These are phyloP conservation scores for Aspergillus tamarii DNA, from an alignment of 2,329 filamentous ascomycete genomes.

Conservation along the genomic window DNA sequence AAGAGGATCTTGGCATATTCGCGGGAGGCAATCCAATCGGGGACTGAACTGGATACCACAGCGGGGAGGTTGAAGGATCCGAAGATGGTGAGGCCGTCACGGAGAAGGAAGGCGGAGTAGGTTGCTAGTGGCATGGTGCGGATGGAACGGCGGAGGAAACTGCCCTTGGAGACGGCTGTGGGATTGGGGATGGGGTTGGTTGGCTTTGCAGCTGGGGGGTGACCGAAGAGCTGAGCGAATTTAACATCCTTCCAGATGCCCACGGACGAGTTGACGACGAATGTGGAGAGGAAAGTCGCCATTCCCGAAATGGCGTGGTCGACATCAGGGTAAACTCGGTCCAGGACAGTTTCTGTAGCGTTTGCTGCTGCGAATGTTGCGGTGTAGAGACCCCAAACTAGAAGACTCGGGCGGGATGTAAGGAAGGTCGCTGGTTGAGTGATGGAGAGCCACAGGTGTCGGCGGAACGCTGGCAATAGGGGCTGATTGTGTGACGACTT, in stretches of 20 bases:
- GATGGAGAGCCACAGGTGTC: conserved; percentile 39
- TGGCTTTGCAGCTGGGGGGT: conserved; percentile 21
- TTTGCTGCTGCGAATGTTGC: conserved; percentile 89
- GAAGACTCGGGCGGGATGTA: conserved; percentile 44
- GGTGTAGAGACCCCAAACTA: conserved; percentile 66
- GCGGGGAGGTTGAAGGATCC: conserved; percentile 33
- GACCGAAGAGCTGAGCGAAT: conserved; percentile 74
- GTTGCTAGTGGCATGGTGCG: conserved; percentile 52
- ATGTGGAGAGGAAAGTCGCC: conserved; percentile 76
- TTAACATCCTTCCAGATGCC: conserved; percentile 81
- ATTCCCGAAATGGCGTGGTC: conserved; percentile 70
- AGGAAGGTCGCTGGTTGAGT: conserved; percentile 43
- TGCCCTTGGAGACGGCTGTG: conserved; percentile 13
- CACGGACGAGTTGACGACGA: conserved; percentile 74
- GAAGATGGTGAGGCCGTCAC: conserved; percentile 86
- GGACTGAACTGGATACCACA: conserved; percentile 55
- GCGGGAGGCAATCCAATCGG: conserved; percentile 73
- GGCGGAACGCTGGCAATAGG: conserved; percentile 35
- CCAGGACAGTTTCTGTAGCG: conserved; percentile 74
- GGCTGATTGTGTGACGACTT: conserved; percentile 43
- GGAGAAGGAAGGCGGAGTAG: conserved; percentile 68
- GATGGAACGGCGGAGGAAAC: conserved; percentile 31
- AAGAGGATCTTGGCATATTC: conserved; percentile 85
- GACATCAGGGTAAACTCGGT: conserved; percentile 57
- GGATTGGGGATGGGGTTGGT: conserved; percentile 8